Conservation (phyloP, 225 moss, liverwort and hornwort genomes). For the Marchantia polymorpha region DNA sequence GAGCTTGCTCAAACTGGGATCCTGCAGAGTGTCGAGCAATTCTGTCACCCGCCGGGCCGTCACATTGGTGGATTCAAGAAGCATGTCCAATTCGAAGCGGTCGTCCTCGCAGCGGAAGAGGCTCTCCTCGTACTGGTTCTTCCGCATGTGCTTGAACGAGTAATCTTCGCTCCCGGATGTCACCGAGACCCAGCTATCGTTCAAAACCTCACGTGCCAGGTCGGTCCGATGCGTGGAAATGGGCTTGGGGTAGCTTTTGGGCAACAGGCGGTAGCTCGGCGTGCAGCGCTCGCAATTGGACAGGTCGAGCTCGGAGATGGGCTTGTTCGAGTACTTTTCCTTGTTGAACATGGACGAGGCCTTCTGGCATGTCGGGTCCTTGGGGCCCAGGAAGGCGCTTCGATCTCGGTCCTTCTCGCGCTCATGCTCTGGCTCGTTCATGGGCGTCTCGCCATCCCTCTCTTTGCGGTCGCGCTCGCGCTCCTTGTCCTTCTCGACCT, state of each 20-base stretch:
- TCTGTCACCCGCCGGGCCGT: conserved; percentile 68
- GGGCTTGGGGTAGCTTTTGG: conserved; percentile 79
- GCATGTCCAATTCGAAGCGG: conserved; percentile 86
- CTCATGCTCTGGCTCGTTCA: conserved; percentile 38
- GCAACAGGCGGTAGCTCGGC: conserved; percentile 88
- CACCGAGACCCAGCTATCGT: conserved; percentile 93
- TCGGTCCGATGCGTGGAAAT: conserved; percentile 69
- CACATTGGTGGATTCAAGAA: conserved; percentile 61
- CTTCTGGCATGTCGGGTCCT: conserved; percentile 62
- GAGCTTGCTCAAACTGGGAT: conserved; percentile 44
- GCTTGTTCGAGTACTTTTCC: conserved; percentile 83
- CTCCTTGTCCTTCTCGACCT: conserved; percentile 80
- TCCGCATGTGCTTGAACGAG: conserved; percentile 84
- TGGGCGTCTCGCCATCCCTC: conserved; percentile 48
- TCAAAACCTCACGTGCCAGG: conserved; percentile 69
- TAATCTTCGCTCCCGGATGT: conserved; percentile 95
- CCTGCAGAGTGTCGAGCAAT: conserved; percentile 48
- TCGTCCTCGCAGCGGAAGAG: conserved; percentile 90
- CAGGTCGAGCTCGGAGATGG: conserved; percentile 92
- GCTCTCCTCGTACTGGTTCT: conserved; percentile 93
- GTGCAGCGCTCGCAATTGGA: conserved; percentile 89
- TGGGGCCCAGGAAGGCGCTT: conserved; percentile 33
- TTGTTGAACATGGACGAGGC: conserved; percentile 51
- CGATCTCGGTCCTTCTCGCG: conserved; percentile 55
- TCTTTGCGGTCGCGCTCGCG: conserved; percentile 67